Percentiles rank a stretch among this genome's conserved stretches.
These are phyloP conservation scores for Populus pruinosa DNA, from an alignment of 345 rosid species.

Conservation along the genomic window DNA sequence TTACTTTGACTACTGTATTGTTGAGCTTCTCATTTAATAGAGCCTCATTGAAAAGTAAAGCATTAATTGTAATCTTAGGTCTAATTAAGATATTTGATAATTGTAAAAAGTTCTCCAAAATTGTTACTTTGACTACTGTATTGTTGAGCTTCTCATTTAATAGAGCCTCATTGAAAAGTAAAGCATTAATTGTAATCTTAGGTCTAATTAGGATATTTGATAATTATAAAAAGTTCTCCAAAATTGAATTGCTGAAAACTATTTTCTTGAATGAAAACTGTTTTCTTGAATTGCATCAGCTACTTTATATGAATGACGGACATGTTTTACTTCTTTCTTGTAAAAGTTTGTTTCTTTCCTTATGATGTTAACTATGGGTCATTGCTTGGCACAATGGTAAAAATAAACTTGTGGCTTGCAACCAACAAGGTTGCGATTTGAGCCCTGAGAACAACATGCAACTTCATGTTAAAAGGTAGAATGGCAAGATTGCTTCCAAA, in stretches of 20 bases:
- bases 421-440: neutral
- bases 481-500: neutral
- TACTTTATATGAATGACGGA: neutral
- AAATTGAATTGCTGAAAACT: neutral
- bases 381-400: neutral
- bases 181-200: neutral
- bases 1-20: neutral
- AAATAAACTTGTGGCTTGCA: neutral
- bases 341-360: neutral
- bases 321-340: neutral
- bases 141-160: neutral
- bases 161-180: neutral
- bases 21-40: neutral
- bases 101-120: too few species aligned
- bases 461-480: neutral
- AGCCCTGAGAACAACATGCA: neutral
- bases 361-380: neutral
- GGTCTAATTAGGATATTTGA: neutral
- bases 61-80: neutral
- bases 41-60: neutral
- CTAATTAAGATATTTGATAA: neutral
- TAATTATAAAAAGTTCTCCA: neutral
- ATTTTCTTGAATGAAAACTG: neutral
- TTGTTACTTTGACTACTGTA: neutral
- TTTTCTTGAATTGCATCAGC: neutral